Evolutionary conservation across 2,329 filamentous ascomycete genomes (phyloP), one percentile per base, ranked within the genome.

Genomic region (Leptographium flavum): DNA sequence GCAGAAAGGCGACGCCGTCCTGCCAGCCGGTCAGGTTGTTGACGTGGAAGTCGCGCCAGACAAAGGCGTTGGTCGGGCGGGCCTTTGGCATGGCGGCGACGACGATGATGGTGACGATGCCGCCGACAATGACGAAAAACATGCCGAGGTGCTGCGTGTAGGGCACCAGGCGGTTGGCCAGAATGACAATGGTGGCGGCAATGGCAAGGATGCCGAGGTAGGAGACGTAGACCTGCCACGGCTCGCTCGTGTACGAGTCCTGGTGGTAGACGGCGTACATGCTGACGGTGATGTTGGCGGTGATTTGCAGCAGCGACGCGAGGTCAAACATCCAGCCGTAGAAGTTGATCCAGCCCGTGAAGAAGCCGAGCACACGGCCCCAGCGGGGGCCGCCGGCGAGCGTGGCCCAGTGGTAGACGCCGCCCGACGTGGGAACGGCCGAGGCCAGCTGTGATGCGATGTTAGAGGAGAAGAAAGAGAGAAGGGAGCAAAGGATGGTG

Each of bases 281-380:
- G 53, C 73, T 70, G 17, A 81, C 70, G 13, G 70, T 60, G 51
- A 79, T 68, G 54, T 80, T 79, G 49, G 69, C 70, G 5, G 74
- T 65, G 47, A 81, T 76, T 46, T 70, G 67, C 15, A 70, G 62
- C 54, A 80, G 71, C 2, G 74, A 73, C 4, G 75, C 73, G 6
- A 76, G 65, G 49, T 73, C 75, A 47, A 80, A 76, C 50, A 79
- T 70, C 77, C 77, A 81, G 14, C 68, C 73, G 49, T 70, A 72
- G 52, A 73, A 74, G 55, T 76, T 76, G 50, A 68, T 61, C 63
- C 65, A 68, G 11, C 66, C 65, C 0, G 63, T 62, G 47, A 66
- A 68, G 56, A 67, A 70, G 35, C 67, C 66, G 19, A 72, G 60
- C 2, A 67, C 58, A 25, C 74, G 70, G 43, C 74, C 74, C 60